These are phyloP conservation scores for Salix udensis DNA, from an alignment of 345 rosid species.

Conservation along the genomic window DNA sequence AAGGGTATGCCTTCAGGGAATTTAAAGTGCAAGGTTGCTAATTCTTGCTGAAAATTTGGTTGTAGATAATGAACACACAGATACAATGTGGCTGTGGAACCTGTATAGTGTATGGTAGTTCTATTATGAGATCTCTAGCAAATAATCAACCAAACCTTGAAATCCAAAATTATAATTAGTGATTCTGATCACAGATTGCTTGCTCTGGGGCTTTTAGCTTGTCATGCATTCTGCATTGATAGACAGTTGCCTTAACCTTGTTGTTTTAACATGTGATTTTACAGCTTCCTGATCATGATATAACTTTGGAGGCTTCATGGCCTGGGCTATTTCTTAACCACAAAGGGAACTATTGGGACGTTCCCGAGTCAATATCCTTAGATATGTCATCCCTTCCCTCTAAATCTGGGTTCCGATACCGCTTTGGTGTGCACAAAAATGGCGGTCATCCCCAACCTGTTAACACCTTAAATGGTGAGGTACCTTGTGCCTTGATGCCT, in stretches of 20 bases:
- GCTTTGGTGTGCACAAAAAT: conserved; percentile 63
- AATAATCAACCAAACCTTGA: not conserved
- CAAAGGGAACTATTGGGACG: conserved; percentile 80
- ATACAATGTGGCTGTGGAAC: too few species aligned
- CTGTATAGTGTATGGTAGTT: not conserved
- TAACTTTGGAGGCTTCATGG: conserved; percentile 80
- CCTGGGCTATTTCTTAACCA: conserved; percentile 73
- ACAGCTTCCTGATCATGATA: conserved; percentile 72
- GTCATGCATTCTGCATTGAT: too few species aligned
- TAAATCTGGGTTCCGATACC: conserved; percentile 62
- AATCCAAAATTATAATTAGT: not conserved
- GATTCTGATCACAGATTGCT: too few species aligned
- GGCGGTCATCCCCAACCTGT: conserved; percentile 53
- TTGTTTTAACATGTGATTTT: not conserved
- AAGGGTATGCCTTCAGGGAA: not conserved
- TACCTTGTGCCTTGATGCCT: conserved; percentile 61
- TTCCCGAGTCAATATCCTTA: conserved; percentile 72
- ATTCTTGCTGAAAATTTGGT: not conserved
- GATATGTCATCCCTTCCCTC: conserved; percentile 55
- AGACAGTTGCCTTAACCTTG: too few species aligned
- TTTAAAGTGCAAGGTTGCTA: not conserved
- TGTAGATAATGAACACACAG: not conserved
- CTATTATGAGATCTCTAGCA: not conserved
- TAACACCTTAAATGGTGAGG: conserved; percentile 34
- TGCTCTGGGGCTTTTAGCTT: too few species aligned